A percentile compares a stretch with the other conserved stretches of the same genome.
Conservation (phyloP, 345 rosid species). For the Syzygium jambos region DNA sequence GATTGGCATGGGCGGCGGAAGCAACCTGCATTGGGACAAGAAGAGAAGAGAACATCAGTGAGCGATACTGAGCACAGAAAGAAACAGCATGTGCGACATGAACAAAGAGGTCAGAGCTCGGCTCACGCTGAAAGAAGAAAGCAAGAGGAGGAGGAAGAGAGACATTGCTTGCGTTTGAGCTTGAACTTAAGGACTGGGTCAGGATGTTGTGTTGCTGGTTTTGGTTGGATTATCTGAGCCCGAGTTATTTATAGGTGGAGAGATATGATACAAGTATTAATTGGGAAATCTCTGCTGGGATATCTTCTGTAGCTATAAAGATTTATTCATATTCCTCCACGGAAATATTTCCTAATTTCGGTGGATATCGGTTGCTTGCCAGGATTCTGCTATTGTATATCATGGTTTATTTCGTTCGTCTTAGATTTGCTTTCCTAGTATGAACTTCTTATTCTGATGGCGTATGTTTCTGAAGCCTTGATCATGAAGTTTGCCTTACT, state of each 20-base stretch:
- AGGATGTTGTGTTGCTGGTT: neutral
- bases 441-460: neutral
- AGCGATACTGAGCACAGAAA: neutral
- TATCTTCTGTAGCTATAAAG: neutral
- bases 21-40: conserved; percentile 29
- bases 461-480: neutral
- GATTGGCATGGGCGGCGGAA: conserved; percentile 21
- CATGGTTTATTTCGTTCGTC: neutral
- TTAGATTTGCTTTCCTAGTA: neutral
- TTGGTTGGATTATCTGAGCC: neutral
- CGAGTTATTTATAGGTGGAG: neutral
- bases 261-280: neutral
- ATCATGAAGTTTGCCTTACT: neutral
- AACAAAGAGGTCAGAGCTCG: neutral
- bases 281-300: neutral
- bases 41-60: neutral
- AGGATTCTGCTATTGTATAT: neutral
- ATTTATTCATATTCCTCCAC: neutral
- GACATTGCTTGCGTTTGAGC: neutral
- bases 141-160: neutral
- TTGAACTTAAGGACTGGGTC: neutral
- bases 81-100: neutral
- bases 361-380: neutral
- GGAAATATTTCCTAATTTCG: neutral
- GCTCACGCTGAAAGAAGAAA: conserved; percentile 20